phyloP scores from a whole-genome alignment of 331 rosid species.

The Rosa hybrid region DNA sequence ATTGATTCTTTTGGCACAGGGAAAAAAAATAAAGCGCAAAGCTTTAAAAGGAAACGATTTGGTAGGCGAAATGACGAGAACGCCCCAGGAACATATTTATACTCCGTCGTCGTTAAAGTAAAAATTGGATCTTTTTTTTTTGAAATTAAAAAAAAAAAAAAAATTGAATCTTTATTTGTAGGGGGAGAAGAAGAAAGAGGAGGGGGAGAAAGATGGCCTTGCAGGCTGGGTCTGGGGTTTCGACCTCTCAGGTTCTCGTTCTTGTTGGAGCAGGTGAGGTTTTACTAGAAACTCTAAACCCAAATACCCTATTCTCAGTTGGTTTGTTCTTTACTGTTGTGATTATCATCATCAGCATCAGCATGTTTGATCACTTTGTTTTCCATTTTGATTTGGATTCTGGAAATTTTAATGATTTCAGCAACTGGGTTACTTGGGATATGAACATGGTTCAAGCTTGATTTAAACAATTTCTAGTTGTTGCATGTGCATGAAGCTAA shows the following conservation, averaged over 20 bases:
- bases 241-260: constrained; percentile 76
- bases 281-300: background rate
- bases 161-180: background rate
- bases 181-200: background rate
- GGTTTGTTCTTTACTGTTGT: background rate
- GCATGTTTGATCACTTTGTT: background rate
- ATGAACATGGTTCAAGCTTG: background rate
- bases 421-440: background rate
- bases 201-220: constrained; percentile 49
- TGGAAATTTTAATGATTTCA: background rate
- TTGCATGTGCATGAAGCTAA: background rate
- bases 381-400: background rate
- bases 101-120: background rate
- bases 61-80: constrained; percentile 9
- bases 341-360: background rate
- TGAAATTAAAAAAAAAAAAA: background rate
- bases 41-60: background rate
- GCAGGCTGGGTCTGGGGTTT: constrained; percentile 50
- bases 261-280: constrained; percentile 55
- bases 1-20: background rate
- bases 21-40: background rate
- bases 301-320: background rate
- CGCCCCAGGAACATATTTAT: background rate
- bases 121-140: no score
- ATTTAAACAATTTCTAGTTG: background rate